These are phyloP conservation scores for Mrakia frigida DNA, from an alignment of 768 basidiomycete species.

Conservation along the genomic window DNA sequence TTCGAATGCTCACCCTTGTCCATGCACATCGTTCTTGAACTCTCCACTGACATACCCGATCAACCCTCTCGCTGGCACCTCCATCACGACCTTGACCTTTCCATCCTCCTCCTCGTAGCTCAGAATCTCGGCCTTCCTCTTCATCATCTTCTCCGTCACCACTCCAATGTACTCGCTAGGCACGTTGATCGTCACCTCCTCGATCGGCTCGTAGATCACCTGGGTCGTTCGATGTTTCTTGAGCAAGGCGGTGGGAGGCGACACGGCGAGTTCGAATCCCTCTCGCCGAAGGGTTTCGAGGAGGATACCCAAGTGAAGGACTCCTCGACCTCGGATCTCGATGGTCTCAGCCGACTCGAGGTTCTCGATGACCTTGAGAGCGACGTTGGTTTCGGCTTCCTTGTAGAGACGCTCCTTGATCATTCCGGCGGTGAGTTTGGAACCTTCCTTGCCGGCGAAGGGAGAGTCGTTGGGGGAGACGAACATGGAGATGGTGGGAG, in stretches of 20 bases:
- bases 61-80: conserved; percentile 32
- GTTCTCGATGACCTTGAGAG: conserved; percentile 30
- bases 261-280: conserved; percentile 32
- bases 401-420: conserved; percentile 33
- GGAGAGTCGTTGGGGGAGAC: conserved; percentile 32
- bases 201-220: conserved; percentile 29
- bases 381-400: conserved; percentile 32
- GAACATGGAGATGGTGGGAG: conserved; percentile 33
- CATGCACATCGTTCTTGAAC: conserved; percentile 34
- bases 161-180: conserved; percentile 29
- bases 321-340: conserved; percentile 33
- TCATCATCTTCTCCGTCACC: conserved; percentile 33
- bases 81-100: conserved; percentile 34
- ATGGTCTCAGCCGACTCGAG: conserved; percentile 15
- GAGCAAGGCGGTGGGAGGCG: conserved; percentile 25
- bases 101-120: conserved; percentile 32
- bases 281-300: conserved; percentile 33
- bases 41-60: conserved; percentile 32
- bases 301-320: conserved; percentile 33
- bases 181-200: conserved; percentile 31
- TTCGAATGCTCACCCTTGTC: conserved; percentile 25
- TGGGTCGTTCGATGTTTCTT: conserved; percentile 17
- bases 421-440: conserved; percentile 28
- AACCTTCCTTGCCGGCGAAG: conserved; percentile 31
- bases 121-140: conserved; percentile 31